phyloP scores from a whole-genome alignment of 208 protist species.

The Phytomonas sp. region DNA sequence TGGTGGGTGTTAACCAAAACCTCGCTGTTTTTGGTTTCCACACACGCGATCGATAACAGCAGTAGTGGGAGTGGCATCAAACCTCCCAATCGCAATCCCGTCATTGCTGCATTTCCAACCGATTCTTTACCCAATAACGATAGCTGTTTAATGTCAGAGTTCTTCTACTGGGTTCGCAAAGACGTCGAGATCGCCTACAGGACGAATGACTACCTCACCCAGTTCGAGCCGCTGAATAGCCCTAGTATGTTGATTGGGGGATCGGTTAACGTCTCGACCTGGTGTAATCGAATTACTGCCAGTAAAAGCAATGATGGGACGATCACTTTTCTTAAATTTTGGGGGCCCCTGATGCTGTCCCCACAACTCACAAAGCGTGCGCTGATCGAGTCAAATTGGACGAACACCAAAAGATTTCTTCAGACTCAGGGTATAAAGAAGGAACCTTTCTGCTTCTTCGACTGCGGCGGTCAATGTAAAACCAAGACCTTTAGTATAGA shows the following conservation, averaged over 20 bases:
- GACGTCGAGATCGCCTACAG: conserved; percentile 31
- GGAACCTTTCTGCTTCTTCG: conserved; percentile 33
- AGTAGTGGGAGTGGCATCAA: background rate
- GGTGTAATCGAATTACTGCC: conserved; percentile 29
- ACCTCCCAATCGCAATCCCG: conserved; percentile 1
- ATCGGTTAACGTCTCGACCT: conserved; percentile 32
- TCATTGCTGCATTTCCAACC: conserved; percentile 27
- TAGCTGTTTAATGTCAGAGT: conserved; percentile 39
- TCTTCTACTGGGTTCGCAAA: conserved; percentile 30
- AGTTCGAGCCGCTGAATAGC: conserved; percentile 30
- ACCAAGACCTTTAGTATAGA: conserved; percentile 12
- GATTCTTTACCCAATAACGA: conserved; percentile 25
- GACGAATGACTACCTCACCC: conserved; percentile 35
- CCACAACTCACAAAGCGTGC: conserved; percentile 11
- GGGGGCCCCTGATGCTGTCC: conserved; percentile 14
- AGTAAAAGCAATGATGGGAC: conserved; percentile 27
- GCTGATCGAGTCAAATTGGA: conserved; percentile 27
- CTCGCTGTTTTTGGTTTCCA: conserved; percentile 3
- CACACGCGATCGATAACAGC: conserved; percentile 7
- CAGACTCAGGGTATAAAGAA: conserved; percentile 11
- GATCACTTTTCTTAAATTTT: conserved; percentile 40
- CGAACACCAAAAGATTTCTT: conserved; percentile 29
- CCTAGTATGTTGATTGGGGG: conserved; percentile 16
- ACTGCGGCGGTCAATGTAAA: conserved; percentile 30
- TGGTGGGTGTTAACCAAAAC: background rate